Evolutionary conservation across 768 basidiomycete genomes (phyloP).

Genomic region (Lactarius evosmus): DNA sequence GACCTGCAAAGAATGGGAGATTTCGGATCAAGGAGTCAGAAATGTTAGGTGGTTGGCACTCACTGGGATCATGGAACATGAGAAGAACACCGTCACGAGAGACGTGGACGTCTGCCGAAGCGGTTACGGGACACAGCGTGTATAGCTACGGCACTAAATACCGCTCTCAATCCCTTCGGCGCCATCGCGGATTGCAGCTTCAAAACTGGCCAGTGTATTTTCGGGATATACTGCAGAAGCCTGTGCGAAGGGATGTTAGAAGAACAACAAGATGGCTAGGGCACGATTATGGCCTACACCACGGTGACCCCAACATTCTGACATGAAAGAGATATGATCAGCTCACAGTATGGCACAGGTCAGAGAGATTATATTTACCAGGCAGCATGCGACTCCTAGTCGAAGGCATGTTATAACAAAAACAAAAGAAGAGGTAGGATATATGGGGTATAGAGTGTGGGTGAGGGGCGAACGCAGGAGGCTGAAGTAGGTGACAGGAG

Average conservation of each 20-base stretch:
- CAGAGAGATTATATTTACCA: conserved; percentile 5
- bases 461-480: neutral
- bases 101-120: conserved; percentile 86
- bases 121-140: conserved; percentile 44
- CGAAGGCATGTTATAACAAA: conserved; percentile 8
- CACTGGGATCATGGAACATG: conserved; percentile 95
- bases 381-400: conserved; percentile 30
- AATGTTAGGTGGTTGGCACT: conserved; percentile 22
- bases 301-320: conserved; percentile 81
- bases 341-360: neutral
- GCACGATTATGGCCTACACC: conserved; percentile 44
- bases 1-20: conserved; percentile 37
- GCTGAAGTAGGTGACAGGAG: neutral
- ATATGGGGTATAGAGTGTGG: neutral
- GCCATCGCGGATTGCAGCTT: conserved; percentile 91
- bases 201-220: conserved; percentile 94
- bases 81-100: conserved; percentile 82
- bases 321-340: neutral
- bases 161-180: conserved; percentile 98
- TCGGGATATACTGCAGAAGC: conserved; percentile 86
- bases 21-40: conserved; percentile 8
- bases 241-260: conserved; percentile 38
- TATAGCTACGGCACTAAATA: conserved; percentile 46
- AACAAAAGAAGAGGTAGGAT: neutral
- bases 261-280: conserved; percentile 10